Base-by-base conservation (phyloP, 208 protist species). In the Herpetomonas tarakana region DNA sequence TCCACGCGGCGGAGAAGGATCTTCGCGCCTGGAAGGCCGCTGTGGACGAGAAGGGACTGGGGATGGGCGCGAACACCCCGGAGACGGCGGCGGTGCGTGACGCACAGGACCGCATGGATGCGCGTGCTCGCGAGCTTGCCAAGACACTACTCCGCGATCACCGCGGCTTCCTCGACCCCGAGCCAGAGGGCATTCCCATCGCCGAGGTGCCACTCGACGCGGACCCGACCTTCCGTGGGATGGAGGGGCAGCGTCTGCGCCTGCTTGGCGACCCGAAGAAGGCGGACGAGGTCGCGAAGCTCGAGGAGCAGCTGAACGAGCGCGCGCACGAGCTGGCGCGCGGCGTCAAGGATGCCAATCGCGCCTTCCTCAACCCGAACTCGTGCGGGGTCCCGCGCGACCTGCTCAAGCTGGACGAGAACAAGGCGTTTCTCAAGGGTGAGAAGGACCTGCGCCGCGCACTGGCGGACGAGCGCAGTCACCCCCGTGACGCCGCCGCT, bases 111-210 rank as follows among this genome's bases (percentile, higher is more conserved):
- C 65, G 59, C 25, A 76, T 94, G 68, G 81, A 81, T 51, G 70
- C 74, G 16, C 74, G 81, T 22, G 78, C 69, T 0, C 71, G 74
- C 16, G 78, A 83, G 54, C 47, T 94, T 21, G 88, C 88, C 1
- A 63, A 61, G 63, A 78, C 77, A 2, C 73, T 76, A 27, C 62
- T 90, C n/a, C 46, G 58, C 22, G 53, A 50, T n/a, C 81, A 75
- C 59, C 74, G 82, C 46, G 76, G 38, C 51, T 87, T 82, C 62
- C 74, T 93, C 18, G 78, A 90, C 53, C 73, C 71, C n/a, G 71
- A 83, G 56, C 87, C 81, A 30, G 81, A 89, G 52, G 81, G 83
- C 39, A 58, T 93, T 35, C 52, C 78, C 41, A 67, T 93, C 21
- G 58, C 41, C 14, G 71, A 88, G 21, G 59, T 93, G 21, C 76